Conservation (phyloP, 805 yeast genomes). For the Vanderwaltozyma verrucispora region DNA sequence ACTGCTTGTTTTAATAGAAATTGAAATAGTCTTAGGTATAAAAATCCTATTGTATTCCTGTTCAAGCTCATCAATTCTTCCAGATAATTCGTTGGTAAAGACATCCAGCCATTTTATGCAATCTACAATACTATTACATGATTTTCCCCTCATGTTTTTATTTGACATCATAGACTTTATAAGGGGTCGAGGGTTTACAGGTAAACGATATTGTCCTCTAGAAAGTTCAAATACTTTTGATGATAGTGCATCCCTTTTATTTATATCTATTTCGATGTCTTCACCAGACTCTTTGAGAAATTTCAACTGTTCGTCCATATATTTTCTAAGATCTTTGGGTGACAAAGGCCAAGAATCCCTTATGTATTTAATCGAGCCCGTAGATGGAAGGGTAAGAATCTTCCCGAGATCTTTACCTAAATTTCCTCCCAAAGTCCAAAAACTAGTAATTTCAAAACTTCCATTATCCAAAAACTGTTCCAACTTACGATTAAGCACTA, state of each 20-base stretch:
- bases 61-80: constrained; percentile 63
- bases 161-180: constrained; percentile 83
- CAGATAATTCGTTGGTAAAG: constrained; percentile 66
- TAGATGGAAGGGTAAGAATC: constrained; percentile 42
- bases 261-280: constrained; percentile 19
- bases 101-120: constrained; percentile 72
- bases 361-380: constrained; percentile 39
- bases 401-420: constrained; percentile 50
- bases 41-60: constrained; percentile 36
- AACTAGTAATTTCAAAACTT: constrained; percentile 55
- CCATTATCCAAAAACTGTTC: constrained; percentile 39
- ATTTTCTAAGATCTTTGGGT: constrained; percentile 26
- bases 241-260: constrained; percentile 41
- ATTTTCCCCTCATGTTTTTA: constrained; percentile 59
- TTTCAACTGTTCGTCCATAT: constrained; percentile 9
- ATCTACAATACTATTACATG: constrained; percentile 45
- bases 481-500: constrained; percentile 43
- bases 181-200: constrained; percentile 47
- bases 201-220: constrained; percentile 50
- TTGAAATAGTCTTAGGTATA: constrained; percentile 40
- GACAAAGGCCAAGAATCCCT: constrained; percentile 37
- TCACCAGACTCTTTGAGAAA: constrained; percentile 2
- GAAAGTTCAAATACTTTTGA: constrained; percentile 48
- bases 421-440: constrained; percentile 91
- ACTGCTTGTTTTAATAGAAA: constrained; percentile 28